A percentile compares a stretch with the other conserved stretches of the same genome.
Conservation (phyloP, 2,329 filamentous ascomycete genomes). For the Fusarium sp. region DNA sequence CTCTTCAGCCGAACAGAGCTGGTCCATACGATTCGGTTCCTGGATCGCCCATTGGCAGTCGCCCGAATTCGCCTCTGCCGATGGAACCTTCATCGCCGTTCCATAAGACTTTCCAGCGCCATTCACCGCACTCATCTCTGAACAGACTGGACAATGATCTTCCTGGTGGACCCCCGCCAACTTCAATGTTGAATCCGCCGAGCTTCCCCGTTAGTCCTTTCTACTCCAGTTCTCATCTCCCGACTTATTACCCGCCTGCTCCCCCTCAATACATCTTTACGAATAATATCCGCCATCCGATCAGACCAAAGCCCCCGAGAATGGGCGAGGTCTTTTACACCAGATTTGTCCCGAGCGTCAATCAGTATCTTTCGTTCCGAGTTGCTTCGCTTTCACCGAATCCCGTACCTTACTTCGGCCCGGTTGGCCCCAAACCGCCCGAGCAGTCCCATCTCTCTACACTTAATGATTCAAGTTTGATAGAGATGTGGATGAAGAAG, state of each 20-base stretch:
- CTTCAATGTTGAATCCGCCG: constrained; percentile 50
- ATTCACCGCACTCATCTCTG: constrained; percentile 48
- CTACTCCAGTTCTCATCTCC: constrained; percentile 84
- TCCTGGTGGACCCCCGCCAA: constrained; percentile 56
- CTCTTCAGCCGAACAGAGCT: constrained; percentile 71
- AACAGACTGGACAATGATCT: constrained; percentile 54
- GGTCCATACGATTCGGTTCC: constrained; percentile 55
- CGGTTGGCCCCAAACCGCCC: constrained; percentile 59
- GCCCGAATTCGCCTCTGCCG: constrained; percentile 65
- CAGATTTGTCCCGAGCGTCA: constrained; percentile 84
- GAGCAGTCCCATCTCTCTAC: constrained; percentile 58
- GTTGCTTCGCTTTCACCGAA: constrained; percentile 78
- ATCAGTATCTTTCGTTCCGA: constrained; percentile 89
- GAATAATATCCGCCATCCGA: constrained; percentile 83
- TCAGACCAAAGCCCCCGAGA: constrained; percentile 87
- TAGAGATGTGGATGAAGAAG: constrained; percentile 91
- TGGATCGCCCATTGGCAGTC: constrained; percentile 66
- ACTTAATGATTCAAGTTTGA: constrained; percentile 68
- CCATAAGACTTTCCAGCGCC: constrained; percentile 45
- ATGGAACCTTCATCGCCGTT: constrained; percentile 46
- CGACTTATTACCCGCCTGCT: constrained; percentile 89
- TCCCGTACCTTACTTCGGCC: constrained; percentile 74
- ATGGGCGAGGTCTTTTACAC: constrained; percentile 94
- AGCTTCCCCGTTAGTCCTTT: constrained; percentile 75
- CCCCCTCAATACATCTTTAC: constrained; percentile 86